Base-by-base conservation (phyloP, 768 basidiomycete species). In the Boletus insuetus region DNA sequence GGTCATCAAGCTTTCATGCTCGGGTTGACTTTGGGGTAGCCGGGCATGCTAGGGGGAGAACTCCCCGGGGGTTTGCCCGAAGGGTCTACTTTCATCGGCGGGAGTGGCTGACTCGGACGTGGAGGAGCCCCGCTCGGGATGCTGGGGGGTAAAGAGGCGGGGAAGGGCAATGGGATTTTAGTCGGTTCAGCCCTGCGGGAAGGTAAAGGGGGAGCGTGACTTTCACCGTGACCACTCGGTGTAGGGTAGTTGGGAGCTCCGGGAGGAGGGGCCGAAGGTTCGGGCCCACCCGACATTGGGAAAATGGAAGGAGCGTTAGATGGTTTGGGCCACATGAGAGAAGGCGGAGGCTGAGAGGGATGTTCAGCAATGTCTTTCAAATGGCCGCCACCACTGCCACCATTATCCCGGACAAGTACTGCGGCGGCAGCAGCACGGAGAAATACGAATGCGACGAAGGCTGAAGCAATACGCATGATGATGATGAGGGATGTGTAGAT, bases 401-500 rank as follows among this genome's bases (percentile, higher is more conserved):
- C 8, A 35, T 35, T 42, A 10, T 14, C 17, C 12, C 51, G 60
- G 38, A 62, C 13, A 29, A 29, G 29, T 20, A 39, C 45, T 3
- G 26, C 52, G 7, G 62, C 62, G 6, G 49, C 35, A 6, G 44
- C 58, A 12, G 34, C 37, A 24, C 55, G 13, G 14, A 64, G 49
- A 34, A 60, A 31, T 1, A 20, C 8, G 20, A 60, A 54, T 37
- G 46, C n/a, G 3, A 49, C n/a, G 11, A 63, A 32, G 1, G 46
- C 40, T 17, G 43, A 35, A 20, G 47, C 6, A 6, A 56, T 14
- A 22, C 49, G 62, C 62, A 63, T 63, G 54, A 37, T 48, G 54
- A 37, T 48, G 56, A 34, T 38, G 3, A 4, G 10, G n/a, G 32
- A 49, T 19, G 40, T 5, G 12, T 29, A 9, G 34, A 3, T 19